A percentile compares a stretch with the other conserved stretches of the same genome.
Conservation (phyloP, 805 yeast genomes). For the Candida hungchunana region DNA sequence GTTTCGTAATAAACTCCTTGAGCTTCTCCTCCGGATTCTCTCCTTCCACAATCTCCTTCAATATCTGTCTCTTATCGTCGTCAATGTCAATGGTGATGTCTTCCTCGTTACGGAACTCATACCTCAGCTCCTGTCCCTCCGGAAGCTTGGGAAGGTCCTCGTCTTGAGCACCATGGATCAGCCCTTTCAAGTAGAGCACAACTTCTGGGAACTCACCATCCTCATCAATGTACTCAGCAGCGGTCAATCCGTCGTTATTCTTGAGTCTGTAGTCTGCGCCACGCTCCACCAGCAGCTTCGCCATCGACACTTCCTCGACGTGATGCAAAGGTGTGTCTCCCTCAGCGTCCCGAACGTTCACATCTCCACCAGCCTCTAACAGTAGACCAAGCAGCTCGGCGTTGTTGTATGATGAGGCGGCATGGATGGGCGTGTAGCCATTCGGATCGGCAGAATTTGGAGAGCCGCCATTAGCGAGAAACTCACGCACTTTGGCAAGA, state of each 20-base stretch:
- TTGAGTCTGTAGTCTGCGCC: constrained; percentile 68
- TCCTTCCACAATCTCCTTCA: constrained; percentile 70
- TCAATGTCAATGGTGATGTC: constrained; percentile 42
- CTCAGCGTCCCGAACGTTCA: constrained; percentile 78
- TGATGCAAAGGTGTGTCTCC: constrained; percentile 97
- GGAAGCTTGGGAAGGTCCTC: constrained; percentile 26
- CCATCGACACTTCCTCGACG: constrained; percentile 66
- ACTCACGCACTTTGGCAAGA: constrained; percentile 49
- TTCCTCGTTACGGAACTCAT: constrained; percentile 46
- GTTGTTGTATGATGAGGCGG: constrained; percentile 94
- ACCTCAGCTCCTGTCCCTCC: constrained; percentile 45
- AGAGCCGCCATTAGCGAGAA: constrained; percentile 48
- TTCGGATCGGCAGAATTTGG: constrained; percentile 82
- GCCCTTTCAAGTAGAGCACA: constrained; percentile 52
- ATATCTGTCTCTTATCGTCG: constrained; percentile 53
- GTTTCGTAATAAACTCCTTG: constrained; percentile 59
- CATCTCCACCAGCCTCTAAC: constrained; percentile 63
- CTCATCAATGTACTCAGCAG: constrained; percentile 71
- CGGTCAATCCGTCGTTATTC: constrained; percentile 73
- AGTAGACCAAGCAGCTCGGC: constrained; percentile 57
- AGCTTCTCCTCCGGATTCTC: constrained; percentile 80
- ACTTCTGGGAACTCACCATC: constrained; percentile 85
- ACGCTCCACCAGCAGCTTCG: constrained; percentile 60
- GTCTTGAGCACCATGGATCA: constrained; percentile 29
- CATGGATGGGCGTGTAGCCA: constrained; percentile 96